Evolutionary conservation across 352 stramenopile genomes (phyloP).

Genomic region (Phytophthora gonapodyides): DNA sequence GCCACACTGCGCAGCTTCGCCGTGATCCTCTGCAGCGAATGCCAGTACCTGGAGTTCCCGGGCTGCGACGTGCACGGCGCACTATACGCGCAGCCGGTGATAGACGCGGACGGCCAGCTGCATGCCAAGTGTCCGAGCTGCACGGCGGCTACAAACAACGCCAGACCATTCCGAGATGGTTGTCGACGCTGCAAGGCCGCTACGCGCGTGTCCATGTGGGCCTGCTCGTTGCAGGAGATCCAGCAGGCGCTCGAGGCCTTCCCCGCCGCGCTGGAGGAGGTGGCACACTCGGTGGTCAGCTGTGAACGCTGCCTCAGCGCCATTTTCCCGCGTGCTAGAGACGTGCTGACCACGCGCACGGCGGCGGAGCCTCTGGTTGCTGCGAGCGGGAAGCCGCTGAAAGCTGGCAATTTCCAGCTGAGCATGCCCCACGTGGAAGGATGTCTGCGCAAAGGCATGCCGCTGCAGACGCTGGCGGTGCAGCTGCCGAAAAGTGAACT

Average conservation of each 20-base stretch:
- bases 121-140: constrained; percentile 88
- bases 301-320: constrained; percentile 77
- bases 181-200: constrained; percentile 81
- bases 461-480: constrained; percentile 63
- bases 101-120: constrained; percentile 21
- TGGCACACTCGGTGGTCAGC: constrained; percentile 74
- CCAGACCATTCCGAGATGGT: constrained; percentile 81
- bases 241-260: constrained; percentile 71
- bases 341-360: constrained; percentile 70
- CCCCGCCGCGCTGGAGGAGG: constrained; percentile 58
- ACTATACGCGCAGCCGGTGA: constrained; percentile 76
- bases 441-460: constrained; percentile 84
- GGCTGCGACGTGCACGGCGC: constrained; percentile 87
- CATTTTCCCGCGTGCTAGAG: constrained; percentile 75
- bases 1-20: constrained; percentile 67
- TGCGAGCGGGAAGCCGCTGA: constrained; percentile 60
- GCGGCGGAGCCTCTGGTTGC: constrained; percentile 52
- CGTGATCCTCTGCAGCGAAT: constrained; percentile 81
- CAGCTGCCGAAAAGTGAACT: constrained; percentile 86
- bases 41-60: constrained; percentile 88
- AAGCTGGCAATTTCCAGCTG: constrained; percentile 85
- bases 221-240: constrained; percentile 65
- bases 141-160: constrained; percentile 81
- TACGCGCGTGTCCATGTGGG: constrained; percentile 79
- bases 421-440: constrained; percentile 90